Base-by-base conservation (phyloP, 495 filamentous ascomycete genomes). In the Trichocladium uniseriatum region DNA sequence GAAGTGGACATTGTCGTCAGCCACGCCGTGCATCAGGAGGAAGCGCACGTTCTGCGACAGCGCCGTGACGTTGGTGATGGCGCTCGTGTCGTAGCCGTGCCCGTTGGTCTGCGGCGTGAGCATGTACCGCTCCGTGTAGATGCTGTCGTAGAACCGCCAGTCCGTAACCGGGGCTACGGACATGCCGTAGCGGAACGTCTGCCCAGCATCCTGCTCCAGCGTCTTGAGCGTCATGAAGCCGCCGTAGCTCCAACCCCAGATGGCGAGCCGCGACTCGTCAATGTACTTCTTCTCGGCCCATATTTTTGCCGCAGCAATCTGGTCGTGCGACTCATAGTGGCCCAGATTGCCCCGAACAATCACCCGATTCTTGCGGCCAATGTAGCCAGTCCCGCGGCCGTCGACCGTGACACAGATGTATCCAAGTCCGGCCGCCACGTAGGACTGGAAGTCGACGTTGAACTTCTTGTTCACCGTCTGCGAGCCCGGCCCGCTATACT, bases 181-280 rank as follows among this genome's bases (percentile, higher is more conserved):
- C 88, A 98, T 95, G 24, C 94, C 92, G 60, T 97, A 98, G 29
- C 79, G 79, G 69, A 97, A 98, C 0, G 90, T 97, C 56, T 79
- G 59, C 6, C 92, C 92, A 1, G 76, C 92, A 65, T 98, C 92
- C 53, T 80, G 75, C 68, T 98, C 92, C 2, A 98, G 77, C 4
- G 87, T 89, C 70, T 98, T 98, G 46, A 98, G 71, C n/a, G 92
- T 88, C 80, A 88, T 90, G 73, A 94, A 98, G 15, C 92, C 92
- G 29, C 92, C 92, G 60, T 90, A 98, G 53, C 86, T 92, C 92
- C 92, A 98, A 31, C 92, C 92, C 92, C 92, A 98, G 58, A 98
- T 95, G 1, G 89, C 91, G 49, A 98, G 80, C 28, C 83, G 75
- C 9, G 77, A 69, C 51, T 77, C 74, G 65, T 97, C 94, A 5